A percentile compares a stretch with the other conserved stretches of the same genome.
These are phyloP conservation scores for Trypanosoma melophagium DNA, from an alignment of 208 protist species.

Conservation along the genomic window DNA sequence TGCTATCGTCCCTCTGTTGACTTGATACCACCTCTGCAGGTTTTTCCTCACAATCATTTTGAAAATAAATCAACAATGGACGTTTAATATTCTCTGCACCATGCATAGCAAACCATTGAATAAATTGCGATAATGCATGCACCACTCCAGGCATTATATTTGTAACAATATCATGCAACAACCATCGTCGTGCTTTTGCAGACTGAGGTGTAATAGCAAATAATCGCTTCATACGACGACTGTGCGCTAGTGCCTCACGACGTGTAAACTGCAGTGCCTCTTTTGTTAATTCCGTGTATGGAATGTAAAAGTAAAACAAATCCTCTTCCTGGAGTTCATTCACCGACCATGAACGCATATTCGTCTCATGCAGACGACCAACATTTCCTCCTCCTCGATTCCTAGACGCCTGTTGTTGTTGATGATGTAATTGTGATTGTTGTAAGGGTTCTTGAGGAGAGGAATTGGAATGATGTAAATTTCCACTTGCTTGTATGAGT, in stretches of 20 bases:
- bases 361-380: neutral
- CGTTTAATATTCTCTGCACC: conserved; percentile 33
- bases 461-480: too few species aligned
- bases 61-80: conserved; percentile 30
- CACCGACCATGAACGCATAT: conserved; percentile 22
- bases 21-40: neutral
- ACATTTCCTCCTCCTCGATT: neutral
- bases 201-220: conserved; percentile 31
- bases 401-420: neutral
- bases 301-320: conserved; percentile 41
- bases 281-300: conserved; percentile 17
- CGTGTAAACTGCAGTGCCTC: conserved; percentile 18
- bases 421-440: conserved; percentile 2
- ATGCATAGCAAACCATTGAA: conserved; percentile 28
- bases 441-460: too few species aligned
- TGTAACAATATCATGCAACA: conserved; percentile 31
- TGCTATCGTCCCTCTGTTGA: neutral
- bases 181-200: conserved; percentile 25
- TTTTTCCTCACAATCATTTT: conserved; percentile 16
- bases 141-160: conserved; percentile 36
- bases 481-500: neutral
- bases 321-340: conserved; percentile 30
- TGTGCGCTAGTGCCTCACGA: conserved; percentile 10
- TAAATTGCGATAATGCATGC: conserved; percentile 27
- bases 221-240: conserved; percentile 20